Base-by-base conservation (phyloP, 2,329 filamentous ascomycete genomes). In the Proliferodiscus dingleyae region DNA sequence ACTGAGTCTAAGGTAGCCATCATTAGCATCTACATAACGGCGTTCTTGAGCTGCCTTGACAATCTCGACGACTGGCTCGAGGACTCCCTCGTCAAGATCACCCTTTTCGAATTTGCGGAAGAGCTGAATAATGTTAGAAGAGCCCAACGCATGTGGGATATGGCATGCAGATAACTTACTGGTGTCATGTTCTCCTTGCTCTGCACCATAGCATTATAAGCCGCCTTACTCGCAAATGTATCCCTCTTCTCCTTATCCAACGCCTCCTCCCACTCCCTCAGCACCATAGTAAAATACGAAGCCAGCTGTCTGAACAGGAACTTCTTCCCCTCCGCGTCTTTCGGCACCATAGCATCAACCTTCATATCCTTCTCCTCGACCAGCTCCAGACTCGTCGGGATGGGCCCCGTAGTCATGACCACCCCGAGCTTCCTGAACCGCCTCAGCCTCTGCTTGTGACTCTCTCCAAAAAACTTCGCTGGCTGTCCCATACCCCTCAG, bases 271-370 rank as follows among this genome's bases (percentile, higher is more conserved):
- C 94, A 98, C 65, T 94, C 91, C 36, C 75, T 78, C 47, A 98
- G 72, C n/a, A 98, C 81, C 81, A 98, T 89, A 43, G 87, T 94
- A 70, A 98, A 97, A 71, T 96, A 98, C 39, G 87, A 93, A 16
- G 87, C 87, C 45, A 98, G 74, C 66, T 98, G 91, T 9, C 91
- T 77, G 70, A 85, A 91, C 32, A 98, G 71, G 66, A 85, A 89
- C 36, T 76, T 71, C 37, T 81, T 78, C 0, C 73, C 85, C 32
- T 82, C 78, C 16, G 70, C 71, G 56, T 90, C 85, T 57, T 76
- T 73, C 1, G 77, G 67, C 8, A 87, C 69, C n/a, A n/a, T n/a
- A 34, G 71, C 73, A 13, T 74, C 72, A 19, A 97, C 81, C 66
- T 90, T 91, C 88, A 96, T 95, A 56, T 95, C 83, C 63, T 82